Conservation (phyloP, 225 moss, liverwort and hornwort species). For the Ulota crispa region DNA sequence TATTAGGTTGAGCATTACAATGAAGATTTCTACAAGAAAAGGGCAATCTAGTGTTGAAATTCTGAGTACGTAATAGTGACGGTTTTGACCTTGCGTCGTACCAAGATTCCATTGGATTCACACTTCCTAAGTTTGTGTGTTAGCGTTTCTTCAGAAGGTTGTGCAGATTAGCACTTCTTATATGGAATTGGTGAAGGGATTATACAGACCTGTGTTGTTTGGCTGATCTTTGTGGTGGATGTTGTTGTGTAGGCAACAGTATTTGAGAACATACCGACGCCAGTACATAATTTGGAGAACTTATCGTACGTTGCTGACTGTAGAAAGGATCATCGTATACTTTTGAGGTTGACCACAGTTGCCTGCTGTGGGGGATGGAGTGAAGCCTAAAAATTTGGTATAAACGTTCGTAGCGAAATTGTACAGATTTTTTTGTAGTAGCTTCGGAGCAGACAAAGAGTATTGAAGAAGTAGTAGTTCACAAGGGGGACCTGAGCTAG, state of each 20-base stretch:
- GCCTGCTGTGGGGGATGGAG: neutral
- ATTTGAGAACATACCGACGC: neutral
- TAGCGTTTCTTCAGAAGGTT: neutral
- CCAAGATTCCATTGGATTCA: neutral
- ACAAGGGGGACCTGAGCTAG: no score
- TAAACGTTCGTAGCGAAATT: neutral
- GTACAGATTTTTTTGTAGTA: neutral
- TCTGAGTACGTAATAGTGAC: conserved; percentile 4
- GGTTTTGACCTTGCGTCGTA: neutral
- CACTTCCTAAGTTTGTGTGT: neutral
- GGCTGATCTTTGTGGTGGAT: neutral
- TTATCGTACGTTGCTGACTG: neutral
- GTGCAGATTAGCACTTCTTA: neutral
- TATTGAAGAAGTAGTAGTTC: neutral
- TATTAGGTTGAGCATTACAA: neutral
- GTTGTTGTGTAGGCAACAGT: conserved; percentile 27
- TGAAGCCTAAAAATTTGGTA: conserved; percentile 15
- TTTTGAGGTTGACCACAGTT: neutral
- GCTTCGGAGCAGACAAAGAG: neutral
- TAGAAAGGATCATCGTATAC: neutral
- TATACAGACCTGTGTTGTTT: neutral
- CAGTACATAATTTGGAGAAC: neutral
- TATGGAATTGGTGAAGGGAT: neutral
- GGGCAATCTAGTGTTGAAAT: conserved; percentile 3
- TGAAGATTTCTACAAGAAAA: neutral